Evolutionary conservation across 1,139 yeast genomes (phyloP), one percentile per base, ranked within the genome.

Genomic region (Eremothecium gossypii): DNA sequence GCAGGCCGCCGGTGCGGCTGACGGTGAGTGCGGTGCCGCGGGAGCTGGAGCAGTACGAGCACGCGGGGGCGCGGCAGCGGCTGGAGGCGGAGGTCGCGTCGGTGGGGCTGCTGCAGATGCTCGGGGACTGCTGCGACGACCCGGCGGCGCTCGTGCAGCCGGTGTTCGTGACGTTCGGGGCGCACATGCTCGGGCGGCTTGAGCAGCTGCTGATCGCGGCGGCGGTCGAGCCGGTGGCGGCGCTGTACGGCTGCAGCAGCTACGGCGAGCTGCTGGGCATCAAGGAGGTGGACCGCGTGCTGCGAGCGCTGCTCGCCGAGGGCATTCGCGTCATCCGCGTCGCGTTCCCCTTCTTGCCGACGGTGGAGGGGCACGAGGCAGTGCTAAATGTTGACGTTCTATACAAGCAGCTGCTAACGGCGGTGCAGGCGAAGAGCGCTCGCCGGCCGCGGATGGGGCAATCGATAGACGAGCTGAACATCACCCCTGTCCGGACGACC

Each of bases 171-270:
- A 59, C 67, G 0, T 76, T 74, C 51, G 57, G 69, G 2, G 74
- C 74, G 29, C 71, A 85, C 41, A 53, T 73, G 27, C 62, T 76
- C 12, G 63, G 68, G 4, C 94, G 86, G 58, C 68, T 77, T 52
- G 86, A 82, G 51, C 80, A 80, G 53, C 66, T 86, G 41, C 71
- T 83, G 27, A 76, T 81, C 7, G 83, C 84, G 52, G 74, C 84
- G 30, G 81, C 84, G 50, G 76, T 86, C 45, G 86, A 86, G 51
- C 83, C 95, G 0, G 60, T 83, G 30, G 76, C 91, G 0, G 79
- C 86, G 0, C 49, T 86, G 10, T 67, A 77, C 42, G 83, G 78
- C 54, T 80, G 89, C 52, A 58, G 42, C n/a, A 43, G 66, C 33
- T 83, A 83, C 49, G 87, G 86, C 7, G 81, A 79, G 41, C 61